Evolutionary conservation across 345 rosid species (phyloP).

Genomic region (Barbarea vulgaris): DNA sequence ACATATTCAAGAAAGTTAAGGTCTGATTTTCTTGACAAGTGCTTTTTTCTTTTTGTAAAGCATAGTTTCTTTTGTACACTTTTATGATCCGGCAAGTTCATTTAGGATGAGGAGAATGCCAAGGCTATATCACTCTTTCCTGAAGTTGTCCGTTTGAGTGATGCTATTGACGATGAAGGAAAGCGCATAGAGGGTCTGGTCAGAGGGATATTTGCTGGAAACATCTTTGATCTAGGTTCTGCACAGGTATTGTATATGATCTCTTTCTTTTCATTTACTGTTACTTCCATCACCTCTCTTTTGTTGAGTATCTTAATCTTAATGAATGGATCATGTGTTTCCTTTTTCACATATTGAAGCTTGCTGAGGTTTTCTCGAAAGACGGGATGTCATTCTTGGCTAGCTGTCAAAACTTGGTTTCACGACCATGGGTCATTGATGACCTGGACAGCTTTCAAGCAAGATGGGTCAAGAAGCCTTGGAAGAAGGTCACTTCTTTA

Average conservation of each 20-base stretch:
- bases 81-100: slow-evolving; percentile 20
- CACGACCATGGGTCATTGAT: slow-evolving; percentile 97
- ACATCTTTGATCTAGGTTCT: slow-evolving; percentile 96
- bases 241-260: slow-evolving; percentile 66
- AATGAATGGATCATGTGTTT: background rate
- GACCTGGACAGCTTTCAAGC: slow-evolving; percentile 78
- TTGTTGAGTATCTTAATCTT: slow-evolving; percentile 2
- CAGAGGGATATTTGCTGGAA: slow-evolving; percentile 95
- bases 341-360: slow-evolving; percentile 51
- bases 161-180: slow-evolving; percentile 69
- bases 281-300: slow-evolving; percentile 1
- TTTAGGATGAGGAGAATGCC: slow-evolving; percentile 95
- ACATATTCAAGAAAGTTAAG: slow-evolving; percentile 98
- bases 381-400: slow-evolving; percentile 98
- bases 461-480: slow-evolving; percentile 82
- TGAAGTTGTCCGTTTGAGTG: slow-evolving; percentile 72
- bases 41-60: background rate
- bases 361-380: slow-evolving; percentile 95
- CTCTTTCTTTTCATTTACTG: background rate
- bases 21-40: slow-evolving; percentile 39
- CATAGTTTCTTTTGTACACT: background rate
- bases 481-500: slow-evolving; percentile 77
- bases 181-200: slow-evolving; percentile 72
- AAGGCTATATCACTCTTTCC: slow-evolving; percentile 88
- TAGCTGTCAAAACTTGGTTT: slow-evolving; percentile 87